Conservation (phyloP, 345 rosid genomes). For the Cochlearia excelsa region DNA sequence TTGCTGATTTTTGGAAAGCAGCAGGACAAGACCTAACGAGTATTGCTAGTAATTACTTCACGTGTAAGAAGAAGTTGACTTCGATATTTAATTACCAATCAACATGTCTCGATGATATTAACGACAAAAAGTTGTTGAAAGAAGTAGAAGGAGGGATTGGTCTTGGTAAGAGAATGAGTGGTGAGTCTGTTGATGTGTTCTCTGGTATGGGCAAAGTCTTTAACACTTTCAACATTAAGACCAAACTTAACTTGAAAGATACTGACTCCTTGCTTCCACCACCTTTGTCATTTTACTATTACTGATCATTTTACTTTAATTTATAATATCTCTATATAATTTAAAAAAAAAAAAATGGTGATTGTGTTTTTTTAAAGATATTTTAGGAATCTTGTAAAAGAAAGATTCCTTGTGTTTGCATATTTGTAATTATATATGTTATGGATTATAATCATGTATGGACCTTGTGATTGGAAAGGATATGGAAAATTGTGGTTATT, state of each 20-base stretch:
- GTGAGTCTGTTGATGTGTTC: constrained; percentile 40
- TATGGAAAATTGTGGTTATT: constrained; percentile 17
- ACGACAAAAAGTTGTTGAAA: constrained; percentile 31
- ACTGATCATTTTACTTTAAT: constrained; percentile 22
- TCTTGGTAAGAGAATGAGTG: constrained; percentile 35
- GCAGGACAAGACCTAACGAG: constrained; percentile 30
- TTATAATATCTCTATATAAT: background rate
- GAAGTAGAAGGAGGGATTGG: constrained; percentile 36
- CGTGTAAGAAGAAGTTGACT: constrained; percentile 33
- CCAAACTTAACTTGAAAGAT: constrained; percentile 35
- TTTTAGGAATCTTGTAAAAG: too few relatives aligned
- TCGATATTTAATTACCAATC: constrained; percentile 31
- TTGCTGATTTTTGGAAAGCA: constrained; percentile 38
- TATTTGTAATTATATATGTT: too few relatives aligned
- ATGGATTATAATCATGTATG: constrained; percentile 33
- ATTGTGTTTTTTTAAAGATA: background rate
- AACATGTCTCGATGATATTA: constrained; percentile 36
- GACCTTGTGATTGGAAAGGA: constrained; percentile 40
- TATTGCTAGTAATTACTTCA: constrained; percentile 34
- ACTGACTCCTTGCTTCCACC: constrained; percentile 38
- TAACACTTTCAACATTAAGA: constrained; percentile 35
- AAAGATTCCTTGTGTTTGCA: too few relatives aligned
- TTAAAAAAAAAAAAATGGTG: constrained; percentile 5
- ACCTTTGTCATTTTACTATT: constrained; percentile 38
- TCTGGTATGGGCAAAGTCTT: constrained; percentile 36